A percentile compares a stretch with the other conserved stretches of the same genome.
phyloP scores from a whole-genome alignment of 169 alveolate species.

The Plasmodium malariae region DNA sequence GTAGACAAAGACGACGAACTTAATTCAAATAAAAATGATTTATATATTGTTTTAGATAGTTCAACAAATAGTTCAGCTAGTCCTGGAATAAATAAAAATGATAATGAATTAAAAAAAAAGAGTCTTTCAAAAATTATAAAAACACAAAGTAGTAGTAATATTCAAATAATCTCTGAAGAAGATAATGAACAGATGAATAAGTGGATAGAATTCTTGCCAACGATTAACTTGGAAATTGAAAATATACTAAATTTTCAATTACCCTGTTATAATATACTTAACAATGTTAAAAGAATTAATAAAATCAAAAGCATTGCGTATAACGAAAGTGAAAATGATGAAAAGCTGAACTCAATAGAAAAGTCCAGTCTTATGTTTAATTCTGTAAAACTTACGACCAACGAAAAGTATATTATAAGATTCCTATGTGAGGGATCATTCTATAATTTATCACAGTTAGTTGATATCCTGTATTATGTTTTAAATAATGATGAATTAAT shows the following conservation, averaged over 20 bases:
- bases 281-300: constrained; percentile 55
- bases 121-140: constrained; percentile 37
- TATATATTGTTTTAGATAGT: constrained; percentile 13
- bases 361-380: constrained; percentile 62
- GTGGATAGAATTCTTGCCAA: constrained; percentile 53
- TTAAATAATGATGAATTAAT: constrained; percentile 54
- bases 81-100: constrained; percentile 24
- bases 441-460: constrained; percentile 32
- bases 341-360: constrained; percentile 55
- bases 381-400: constrained; percentile 28
- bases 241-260: constrained; percentile 38
- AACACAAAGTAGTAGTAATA: constrained; percentile 29
- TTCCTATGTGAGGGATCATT: constrained; percentile 66
- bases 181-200: constrained; percentile 32
- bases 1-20: not conserved
- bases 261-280: constrained; percentile 59
- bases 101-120: constrained; percentile 63
- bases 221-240: constrained; percentile 19
- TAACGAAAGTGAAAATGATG: constrained; percentile 64
- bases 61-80: constrained; percentile 63
- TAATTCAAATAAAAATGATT: not conserved
- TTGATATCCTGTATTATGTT: constrained; percentile 44
- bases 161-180: constrained; percentile 15
- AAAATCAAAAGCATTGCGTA: constrained; percentile 40
- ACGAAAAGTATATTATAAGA: constrained; percentile 57